Conservation (phyloP, 805 yeast genomes). For the Kodamaea laetipori region DNA sequence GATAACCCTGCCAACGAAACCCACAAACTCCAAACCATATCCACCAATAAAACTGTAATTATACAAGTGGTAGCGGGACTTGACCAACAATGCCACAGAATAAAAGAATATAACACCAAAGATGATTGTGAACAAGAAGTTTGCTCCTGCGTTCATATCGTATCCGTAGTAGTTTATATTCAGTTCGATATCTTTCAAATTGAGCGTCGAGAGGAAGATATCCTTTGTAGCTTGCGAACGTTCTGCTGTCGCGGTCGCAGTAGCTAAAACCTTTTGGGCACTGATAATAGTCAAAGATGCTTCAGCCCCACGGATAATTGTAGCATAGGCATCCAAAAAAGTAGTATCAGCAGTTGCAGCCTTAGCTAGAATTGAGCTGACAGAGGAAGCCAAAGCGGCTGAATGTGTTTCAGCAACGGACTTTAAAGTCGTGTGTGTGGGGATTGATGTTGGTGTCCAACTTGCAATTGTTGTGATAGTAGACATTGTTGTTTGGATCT, state of each 20-base stretch:
- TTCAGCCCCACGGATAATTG: slow-evolving; percentile 31
- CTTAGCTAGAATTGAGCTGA: background rate
- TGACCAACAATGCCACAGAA: slow-evolving; percentile 16
- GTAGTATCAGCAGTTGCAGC: background rate
- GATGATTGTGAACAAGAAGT: slow-evolving; percentile 17
- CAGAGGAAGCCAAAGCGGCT: slow-evolving; percentile 1
- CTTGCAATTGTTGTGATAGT: no score
- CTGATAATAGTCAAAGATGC: slow-evolving; percentile 37
- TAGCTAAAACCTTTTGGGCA: slow-evolving; percentile 40
- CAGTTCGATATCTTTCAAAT: slow-evolving; percentile 29
- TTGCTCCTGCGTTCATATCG: slow-evolving; percentile 15
- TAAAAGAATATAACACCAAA: slow-evolving; percentile 14
- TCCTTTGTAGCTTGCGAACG: slow-evolving; percentile 33
- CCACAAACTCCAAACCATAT: slow-evolving; percentile 13
- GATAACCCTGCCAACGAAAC: slow-evolving; percentile 14
- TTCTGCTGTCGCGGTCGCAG: slow-evolving; percentile 33
- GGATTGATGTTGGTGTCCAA: slow-evolving; percentile 4
- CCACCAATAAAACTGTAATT: slow-evolving; percentile 15
- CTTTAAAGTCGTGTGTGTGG: background rate
- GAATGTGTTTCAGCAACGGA: slow-evolving; percentile 2
- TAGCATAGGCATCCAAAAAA: background rate
- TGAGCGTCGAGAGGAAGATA: slow-evolving; percentile 34
- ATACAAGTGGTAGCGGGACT: slow-evolving; percentile 24
- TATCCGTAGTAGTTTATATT: slow-evolving; percentile 25
- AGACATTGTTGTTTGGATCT: no score